Conservation (phyloP, 257 asterid species). For the Nicotiana sylvestris region DNA sequence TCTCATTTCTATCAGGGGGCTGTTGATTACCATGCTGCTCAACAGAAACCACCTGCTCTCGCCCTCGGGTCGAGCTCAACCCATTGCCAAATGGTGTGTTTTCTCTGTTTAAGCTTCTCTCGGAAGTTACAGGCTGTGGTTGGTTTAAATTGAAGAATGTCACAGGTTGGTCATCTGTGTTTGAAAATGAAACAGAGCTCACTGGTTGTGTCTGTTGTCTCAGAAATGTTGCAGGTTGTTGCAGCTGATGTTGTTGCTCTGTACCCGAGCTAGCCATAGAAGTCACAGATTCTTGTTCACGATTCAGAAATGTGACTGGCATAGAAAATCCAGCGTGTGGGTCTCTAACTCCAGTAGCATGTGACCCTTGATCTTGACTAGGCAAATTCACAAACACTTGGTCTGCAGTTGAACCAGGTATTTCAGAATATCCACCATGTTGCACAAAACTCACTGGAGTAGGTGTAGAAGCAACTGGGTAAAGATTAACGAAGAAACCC, state of each 20-base stretch:
- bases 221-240: neutral
- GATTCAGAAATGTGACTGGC: slow-evolving; percentile 24
- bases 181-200: slow-evolving; percentile 4
- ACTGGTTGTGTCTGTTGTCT: slow-evolving; percentile 15
- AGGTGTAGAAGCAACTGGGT: slow-evolving; percentile 8
- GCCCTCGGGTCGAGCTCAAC: slow-evolving; percentile 5
- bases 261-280: slow-evolving; percentile 22
- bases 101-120: slow-evolving; percentile 13
- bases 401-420: neutral
- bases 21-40: slow-evolving; percentile 17
- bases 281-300: slow-evolving; percentile 19
- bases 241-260: neutral
- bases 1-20: slow-evolving; percentile 14
- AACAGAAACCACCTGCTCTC: slow-evolving; percentile 14
- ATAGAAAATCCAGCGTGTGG: slow-evolving; percentile 9
- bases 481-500: slow-evolving; percentile 25
- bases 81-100: neutral
- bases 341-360: slow-evolving; percentile 7
- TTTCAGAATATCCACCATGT: neutral
- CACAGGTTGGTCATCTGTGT: slow-evolving; percentile 20
- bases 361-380: neutral
- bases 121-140: slow-evolving; percentile 30
- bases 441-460: neutral
- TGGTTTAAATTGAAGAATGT: slow-evolving; percentile 22
- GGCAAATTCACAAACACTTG: slow-evolving; percentile 12